Conservation (phyloP, 768 basidiomycete genomes). For the Termitomyces sp. region DNA sequence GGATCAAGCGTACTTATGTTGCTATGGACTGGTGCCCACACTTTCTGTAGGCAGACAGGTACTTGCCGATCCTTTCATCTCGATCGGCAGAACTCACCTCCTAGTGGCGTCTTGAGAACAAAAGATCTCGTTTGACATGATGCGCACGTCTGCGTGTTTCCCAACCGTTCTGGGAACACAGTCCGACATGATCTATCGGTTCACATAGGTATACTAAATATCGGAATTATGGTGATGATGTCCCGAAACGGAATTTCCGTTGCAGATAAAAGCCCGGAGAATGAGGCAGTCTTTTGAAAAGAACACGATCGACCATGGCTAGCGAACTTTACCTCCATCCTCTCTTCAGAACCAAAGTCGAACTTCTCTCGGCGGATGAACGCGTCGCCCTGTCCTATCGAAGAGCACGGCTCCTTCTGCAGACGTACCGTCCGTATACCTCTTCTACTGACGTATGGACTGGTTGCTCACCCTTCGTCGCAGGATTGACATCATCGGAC, state of each 20-base stretch:
- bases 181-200: slow-evolving; percentile 19
- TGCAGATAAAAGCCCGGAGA: slow-evolving; percentile 12
- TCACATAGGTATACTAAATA: slow-evolving; percentile 15
- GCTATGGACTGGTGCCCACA: slow-evolving; percentile 13
- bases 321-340: slow-evolving; percentile 40
- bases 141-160: slow-evolving; percentile 17
- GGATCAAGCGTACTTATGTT: slow-evolving; percentile 12
- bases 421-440: slow-evolving; percentile 40
- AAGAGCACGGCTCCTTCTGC: slow-evolving; percentile 44
- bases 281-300: neutral
- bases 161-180: slow-evolving; percentile 17
- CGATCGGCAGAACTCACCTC: slow-evolving; percentile 23
- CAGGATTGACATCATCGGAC: slow-evolving; percentile 43
- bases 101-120: slow-evolving; percentile 18
- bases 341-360: slow-evolving; percentile 40
- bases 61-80: slow-evolving; percentile 21
- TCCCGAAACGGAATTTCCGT: slow-evolving; percentile 16
- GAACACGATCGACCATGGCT: slow-evolving; percentile 22
- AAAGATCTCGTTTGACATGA: slow-evolving; percentile 17
- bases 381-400: slow-evolving; percentile 47
- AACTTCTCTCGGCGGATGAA: slow-evolving; percentile 43
- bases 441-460: neutral
- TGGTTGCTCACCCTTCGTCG: slow-evolving; percentile 7
- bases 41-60: slow-evolving; percentile 12
- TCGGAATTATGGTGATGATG: slow-evolving; percentile 11